A percentile compares a stretch with the other conserved stretches of the same genome.
Evolutionary conservation across 2,329 filamentous ascomycete genomes (phyloP).

Genomic region (Claviceps capensis): DNA sequence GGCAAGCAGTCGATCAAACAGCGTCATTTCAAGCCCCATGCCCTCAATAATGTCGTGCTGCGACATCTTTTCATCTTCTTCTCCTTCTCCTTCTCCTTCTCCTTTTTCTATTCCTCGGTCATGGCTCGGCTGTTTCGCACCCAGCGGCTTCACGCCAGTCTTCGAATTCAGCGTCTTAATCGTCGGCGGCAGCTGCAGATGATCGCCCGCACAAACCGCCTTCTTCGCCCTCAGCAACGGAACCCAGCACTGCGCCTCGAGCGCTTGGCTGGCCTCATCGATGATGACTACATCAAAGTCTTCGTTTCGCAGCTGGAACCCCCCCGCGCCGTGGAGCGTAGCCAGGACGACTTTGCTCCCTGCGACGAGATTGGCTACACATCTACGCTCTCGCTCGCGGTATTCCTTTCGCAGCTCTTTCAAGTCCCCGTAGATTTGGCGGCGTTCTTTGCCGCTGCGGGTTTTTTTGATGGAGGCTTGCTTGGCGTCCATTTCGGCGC

Average conservation of each 20-base stretch:
- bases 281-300: slow-evolving; percentile 89
- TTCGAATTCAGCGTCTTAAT: slow-evolving; percentile 65
- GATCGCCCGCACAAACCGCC: slow-evolving; percentile 83
- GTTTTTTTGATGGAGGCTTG: slow-evolving; percentile 83
- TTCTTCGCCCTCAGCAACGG: slow-evolving; percentile 69
- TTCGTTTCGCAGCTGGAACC: slow-evolving; percentile 65
- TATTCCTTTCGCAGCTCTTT: slow-evolving; percentile 81
- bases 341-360: slow-evolving; percentile 80
- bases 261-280: slow-evolving; percentile 88
- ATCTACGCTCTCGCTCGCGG: slow-evolving; percentile 68
- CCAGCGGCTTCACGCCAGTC: slow-evolving; percentile 20
- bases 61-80: slow-evolving; percentile 12
- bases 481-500: slow-evolving; percentile 85
- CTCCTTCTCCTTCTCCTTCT: slow-evolving; percentile 18
- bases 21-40: slow-evolving; percentile 66
- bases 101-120: background rate
- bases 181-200: slow-evolving; percentile 85
- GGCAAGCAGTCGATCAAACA: slow-evolving; percentile 78
- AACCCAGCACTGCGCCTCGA: slow-evolving; percentile 97
- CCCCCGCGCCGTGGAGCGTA: slow-evolving; percentile 84
- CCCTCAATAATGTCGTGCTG: slow-evolving; percentile 26
- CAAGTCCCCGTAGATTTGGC: slow-evolving; percentile 71
- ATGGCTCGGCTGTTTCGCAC: too few relatives aligned
- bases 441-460: slow-evolving; percentile 62
- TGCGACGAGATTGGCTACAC: slow-evolving; percentile 60